Conservation (phyloP, 768 basidiomycete genomes). For the Lyophyllum semitale region DNA sequence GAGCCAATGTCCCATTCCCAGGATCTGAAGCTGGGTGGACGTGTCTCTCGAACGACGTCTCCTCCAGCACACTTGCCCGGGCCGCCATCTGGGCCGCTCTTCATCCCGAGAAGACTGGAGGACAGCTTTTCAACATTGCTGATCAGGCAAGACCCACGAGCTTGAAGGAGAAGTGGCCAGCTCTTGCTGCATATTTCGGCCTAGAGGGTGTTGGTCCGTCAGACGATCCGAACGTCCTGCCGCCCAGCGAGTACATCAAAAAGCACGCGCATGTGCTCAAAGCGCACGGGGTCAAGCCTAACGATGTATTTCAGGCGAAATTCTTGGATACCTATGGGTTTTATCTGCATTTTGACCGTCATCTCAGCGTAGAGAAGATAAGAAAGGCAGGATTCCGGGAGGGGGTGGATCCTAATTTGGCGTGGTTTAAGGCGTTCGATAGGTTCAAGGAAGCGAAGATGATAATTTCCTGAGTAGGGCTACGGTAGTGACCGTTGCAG, state of each 20-base stretch:
- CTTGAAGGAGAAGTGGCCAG: background rate
- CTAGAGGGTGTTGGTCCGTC: background rate
- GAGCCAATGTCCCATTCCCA: background rate
- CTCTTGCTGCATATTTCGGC: background rate
- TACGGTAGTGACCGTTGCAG: too few relatives aligned
- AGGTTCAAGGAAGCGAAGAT: background rate
- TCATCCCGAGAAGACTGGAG: background rate
- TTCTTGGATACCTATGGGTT: background rate
- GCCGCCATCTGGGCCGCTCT: background rate
- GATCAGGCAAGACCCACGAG: background rate
- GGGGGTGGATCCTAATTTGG: background rate
- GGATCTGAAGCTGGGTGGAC: background rate
- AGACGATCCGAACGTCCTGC: background rate
- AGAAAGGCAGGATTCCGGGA: background rate
- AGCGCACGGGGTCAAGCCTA: background rate
- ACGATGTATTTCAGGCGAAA: background rate
- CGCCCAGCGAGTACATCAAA: background rate
- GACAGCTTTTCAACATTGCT: background rate
- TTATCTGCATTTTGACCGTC: background rate
- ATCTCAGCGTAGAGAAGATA: background rate
- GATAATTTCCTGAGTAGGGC: background rate
- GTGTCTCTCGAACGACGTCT: too few relatives aligned
- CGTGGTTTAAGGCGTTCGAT: background rate
- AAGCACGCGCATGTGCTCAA: background rate
- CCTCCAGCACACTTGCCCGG: background rate